Percentiles rank a stretch among this genome's conserved stretches.
phyloP scores from a whole-genome alignment of 495 filamentous ascomycete species.

The Trichoderma erinaceum region DNA sequence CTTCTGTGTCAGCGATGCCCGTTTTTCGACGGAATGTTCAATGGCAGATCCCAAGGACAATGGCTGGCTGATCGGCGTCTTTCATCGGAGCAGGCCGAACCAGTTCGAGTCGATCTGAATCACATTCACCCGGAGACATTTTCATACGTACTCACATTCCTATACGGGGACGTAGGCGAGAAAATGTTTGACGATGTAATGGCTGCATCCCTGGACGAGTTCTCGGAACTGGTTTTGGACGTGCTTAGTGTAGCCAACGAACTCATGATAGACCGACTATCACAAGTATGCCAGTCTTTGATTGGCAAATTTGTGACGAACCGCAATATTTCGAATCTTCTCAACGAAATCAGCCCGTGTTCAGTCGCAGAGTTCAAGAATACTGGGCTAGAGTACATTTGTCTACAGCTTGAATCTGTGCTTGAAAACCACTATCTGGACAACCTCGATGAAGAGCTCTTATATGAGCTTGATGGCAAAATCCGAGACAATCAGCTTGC shows the following conservation, averaged over 20 bases:
- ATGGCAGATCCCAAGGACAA: conserved; percentile 71
- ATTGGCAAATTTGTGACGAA: conserved; percentile 83
- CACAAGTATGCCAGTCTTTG: conserved; percentile 80
- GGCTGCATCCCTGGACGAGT: conserved; percentile 65
- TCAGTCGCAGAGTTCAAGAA: conserved; percentile 82
- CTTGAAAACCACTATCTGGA: conserved; percentile 81
- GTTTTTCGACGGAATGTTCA: conserved; percentile 86
- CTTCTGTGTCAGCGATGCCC: conserved; percentile 80
- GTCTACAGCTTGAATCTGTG: conserved; percentile 80
- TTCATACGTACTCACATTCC: conserved; percentile 67
- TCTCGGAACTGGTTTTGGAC: conserved; percentile 83
- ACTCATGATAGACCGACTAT: conserved; percentile 86
- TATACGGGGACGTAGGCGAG: conserved; percentile 78
- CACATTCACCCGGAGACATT: conserved; percentile 71
- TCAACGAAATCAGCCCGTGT: conserved; percentile 78
- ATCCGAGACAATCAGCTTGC: conserved; percentile 77
- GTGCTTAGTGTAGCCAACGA: conserved; percentile 88
- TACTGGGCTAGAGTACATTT: conserved; percentile 83
- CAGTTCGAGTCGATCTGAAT: conserved; percentile 70
- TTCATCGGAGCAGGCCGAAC: conserved; percentile 36
- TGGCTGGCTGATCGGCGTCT: conserved; percentile 72
- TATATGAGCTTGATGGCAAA: conserved; percentile 68
- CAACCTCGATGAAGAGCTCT: conserved; percentile 77
- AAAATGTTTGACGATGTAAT: conserved; percentile 76
- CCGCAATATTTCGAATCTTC: conserved; percentile 76